phyloP scores from a whole-genome alignment of 305 asterid genomes.

The Euphrasia arctica region DNA sequence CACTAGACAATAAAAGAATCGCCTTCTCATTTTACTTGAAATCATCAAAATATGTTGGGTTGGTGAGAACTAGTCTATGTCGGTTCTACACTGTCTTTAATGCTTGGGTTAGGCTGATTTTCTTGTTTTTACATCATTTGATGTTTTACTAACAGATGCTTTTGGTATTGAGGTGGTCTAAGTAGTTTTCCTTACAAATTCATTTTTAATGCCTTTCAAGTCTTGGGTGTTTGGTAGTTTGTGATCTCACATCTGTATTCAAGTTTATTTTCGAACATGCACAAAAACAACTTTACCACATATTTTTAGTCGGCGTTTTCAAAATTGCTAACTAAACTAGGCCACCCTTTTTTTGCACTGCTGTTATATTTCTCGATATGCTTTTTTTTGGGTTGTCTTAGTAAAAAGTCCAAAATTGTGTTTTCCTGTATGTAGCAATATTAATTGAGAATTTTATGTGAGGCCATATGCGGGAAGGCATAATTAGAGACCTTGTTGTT shows the following conservation, averaged over 20 bases:
- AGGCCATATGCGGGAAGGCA: too few species aligned
- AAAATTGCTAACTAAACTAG: not conserved
- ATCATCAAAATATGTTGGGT: constrained; percentile 8
- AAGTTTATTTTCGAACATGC: not conserved
- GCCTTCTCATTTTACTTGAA: constrained; percentile 8
- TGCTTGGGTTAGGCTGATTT: not conserved
- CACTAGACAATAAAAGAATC: constrained; percentile 8
- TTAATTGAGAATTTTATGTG: too few species aligned
- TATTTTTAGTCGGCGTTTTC: not conserved
- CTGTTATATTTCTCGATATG: not conserved
- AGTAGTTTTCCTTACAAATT: not conserved
- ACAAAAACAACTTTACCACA: not conserved
- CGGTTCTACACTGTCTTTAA: not conserved
- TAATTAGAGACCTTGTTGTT: too few species aligned
- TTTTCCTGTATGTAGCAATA: too few species aligned
- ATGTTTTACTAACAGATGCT: not conserved
- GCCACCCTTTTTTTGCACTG: not conserved
- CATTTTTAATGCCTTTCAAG: not conserved
- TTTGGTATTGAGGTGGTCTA: not conserved
- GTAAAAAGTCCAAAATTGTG: too few species aligned
- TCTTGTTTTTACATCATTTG: not conserved
- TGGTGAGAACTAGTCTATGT: not conserved
- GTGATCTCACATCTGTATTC: not conserved
- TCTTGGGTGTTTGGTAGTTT: not conserved
- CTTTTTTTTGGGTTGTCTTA: too few species aligned